Percentiles rank a stretch among this genome's conserved stretches.
phyloP scores from a whole-genome alignment of 352 stramenopile species.

The Phytophthora ramorum region DNA sequence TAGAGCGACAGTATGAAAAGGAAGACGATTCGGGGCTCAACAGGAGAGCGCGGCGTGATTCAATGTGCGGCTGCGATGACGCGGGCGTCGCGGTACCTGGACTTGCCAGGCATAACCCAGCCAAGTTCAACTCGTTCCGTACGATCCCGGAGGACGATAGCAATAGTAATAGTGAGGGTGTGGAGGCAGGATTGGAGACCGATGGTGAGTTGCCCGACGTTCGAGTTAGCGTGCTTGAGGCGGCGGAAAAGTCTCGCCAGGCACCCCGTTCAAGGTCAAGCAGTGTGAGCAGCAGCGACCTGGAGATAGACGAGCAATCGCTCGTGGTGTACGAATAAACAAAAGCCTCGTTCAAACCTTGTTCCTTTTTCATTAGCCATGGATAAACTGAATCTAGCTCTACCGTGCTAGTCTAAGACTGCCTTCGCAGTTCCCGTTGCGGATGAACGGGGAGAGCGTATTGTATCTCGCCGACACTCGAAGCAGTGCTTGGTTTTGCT shows the following conservation, averaged over 20 bases:
- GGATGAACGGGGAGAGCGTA: constrained; percentile 18
- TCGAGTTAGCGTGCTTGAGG: constrained; percentile 28
- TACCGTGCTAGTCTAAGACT: constrained; percentile 14
- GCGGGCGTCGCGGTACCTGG: constrained; percentile 83
- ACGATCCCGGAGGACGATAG: constrained; percentile 56
- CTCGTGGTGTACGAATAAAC: constrained; percentile 45
- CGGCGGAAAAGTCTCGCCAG: constrained; percentile 34
- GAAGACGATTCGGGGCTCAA: constrained; percentile 25
- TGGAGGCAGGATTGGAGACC: constrained; percentile 31
- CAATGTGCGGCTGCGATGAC: constrained; percentile 50
- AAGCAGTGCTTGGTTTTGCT: constrained; percentile 46
- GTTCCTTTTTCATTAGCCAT: background rate
- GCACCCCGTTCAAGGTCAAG: constrained; percentile 23
- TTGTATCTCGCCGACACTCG: constrained; percentile 34
- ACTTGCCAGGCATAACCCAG: constrained; percentile 72
- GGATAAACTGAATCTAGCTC: constrained; percentile 12
- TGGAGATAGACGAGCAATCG: constrained; percentile 41
- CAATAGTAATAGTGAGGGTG: constrained; percentile 42
- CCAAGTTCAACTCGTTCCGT: constrained; percentile 88
- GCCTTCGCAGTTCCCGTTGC: constrained; percentile 12
- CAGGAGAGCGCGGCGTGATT: constrained; percentile 37
- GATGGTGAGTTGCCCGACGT: constrained; percentile 11
- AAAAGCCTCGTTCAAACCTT: constrained; percentile 2
- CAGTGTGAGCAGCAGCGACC: constrained; percentile 35
- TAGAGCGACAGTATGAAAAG: constrained; percentile 26